A percentile compares a stretch with the other conserved stretches of the same genome.
phyloP scores from a whole-genome alignment of 192 early-diverging fungal species.

The Coemansia aciculifera region DNA sequence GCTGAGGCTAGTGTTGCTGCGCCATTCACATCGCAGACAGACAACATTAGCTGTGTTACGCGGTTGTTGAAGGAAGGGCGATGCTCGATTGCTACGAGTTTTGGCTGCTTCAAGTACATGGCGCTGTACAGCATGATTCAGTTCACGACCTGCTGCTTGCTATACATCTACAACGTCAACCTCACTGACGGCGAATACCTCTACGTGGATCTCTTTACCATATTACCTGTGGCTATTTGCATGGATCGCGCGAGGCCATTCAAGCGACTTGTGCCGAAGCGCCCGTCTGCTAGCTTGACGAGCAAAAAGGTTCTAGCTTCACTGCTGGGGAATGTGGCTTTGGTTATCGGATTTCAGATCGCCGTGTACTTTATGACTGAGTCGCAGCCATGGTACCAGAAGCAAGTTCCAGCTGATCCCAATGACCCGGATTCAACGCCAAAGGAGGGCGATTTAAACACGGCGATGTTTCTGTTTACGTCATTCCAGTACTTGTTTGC shows the following conservation, averaged over 20 bases:
- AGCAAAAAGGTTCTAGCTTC: conserved; percentile 86
- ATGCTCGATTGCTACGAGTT: conserved; percentile 94
- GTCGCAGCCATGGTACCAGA: conserved; percentile 76
- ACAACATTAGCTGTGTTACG: conserved; percentile 85
- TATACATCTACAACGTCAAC: conserved; percentile 84
- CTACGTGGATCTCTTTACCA: conserved; percentile 88
- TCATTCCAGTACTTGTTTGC: conserved; percentile 90
- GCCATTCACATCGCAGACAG: conserved; percentile 86
- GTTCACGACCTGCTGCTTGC: conserved; percentile 87
- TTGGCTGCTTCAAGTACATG: conserved; percentile 99
- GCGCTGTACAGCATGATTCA: conserved; percentile 96
- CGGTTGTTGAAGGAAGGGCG: conserved; percentile 88
- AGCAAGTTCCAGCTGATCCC: conserved; percentile 34
- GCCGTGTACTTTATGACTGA: conserved; percentile 67
- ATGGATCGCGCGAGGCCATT: conserved; percentile 85
- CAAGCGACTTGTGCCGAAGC: conserved; percentile 65
- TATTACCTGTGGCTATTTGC: conserved; percentile 78
- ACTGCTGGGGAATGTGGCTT: conserved; percentile 79
- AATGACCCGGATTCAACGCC: conserved; percentile 60
- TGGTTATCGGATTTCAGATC: conserved; percentile 79
- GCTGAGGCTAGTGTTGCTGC: conserved; percentile 98
- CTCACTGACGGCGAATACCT: conserved; percentile 93
- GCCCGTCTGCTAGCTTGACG: conserved; percentile 85
- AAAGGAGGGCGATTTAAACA: conserved; percentile 73
- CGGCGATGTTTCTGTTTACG: conserved; percentile 81